Conservation (phyloP, 1,284 basidiomycete species). For the Sporisorium scitamineum region DNA sequence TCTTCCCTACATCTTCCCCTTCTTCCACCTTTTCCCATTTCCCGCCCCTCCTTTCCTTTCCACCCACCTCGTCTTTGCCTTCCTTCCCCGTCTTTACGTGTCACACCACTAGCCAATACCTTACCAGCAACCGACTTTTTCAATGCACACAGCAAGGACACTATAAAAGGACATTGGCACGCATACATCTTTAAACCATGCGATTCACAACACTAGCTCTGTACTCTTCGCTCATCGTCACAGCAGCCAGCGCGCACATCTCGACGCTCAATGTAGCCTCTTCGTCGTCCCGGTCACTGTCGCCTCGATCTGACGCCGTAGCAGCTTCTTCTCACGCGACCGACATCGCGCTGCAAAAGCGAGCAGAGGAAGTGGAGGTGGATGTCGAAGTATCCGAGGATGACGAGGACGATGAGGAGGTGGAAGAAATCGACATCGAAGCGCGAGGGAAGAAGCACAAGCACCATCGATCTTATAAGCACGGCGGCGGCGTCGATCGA, state of each 20-base stretch:
- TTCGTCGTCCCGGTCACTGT: constrained; percentile 9
- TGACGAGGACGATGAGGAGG: constrained; percentile 3
- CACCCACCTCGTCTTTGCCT: neutral
- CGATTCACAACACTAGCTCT: constrained; percentile 17
- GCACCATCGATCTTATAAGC: constrained; percentile 28
- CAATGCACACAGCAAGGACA: neutral
- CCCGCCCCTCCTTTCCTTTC: neutral
- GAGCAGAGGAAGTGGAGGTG: neutral
- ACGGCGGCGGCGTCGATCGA: constrained; percentile 4
- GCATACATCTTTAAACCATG: constrained; percentile 3
- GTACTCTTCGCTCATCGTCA: constrained; percentile 18
- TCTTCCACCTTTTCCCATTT: neutral
- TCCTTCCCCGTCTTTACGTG: neutral
- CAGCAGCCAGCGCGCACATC: constrained; percentile 23
- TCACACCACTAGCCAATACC: neutral
- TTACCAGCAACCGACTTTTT: neutral
- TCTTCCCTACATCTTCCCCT: neutral
- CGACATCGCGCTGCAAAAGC: neutral
- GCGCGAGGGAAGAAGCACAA: constrained; percentile 8
- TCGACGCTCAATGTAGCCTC: constrained; percentile 1
- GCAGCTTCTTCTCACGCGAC: neutral
- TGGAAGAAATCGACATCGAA: constrained; percentile 14
- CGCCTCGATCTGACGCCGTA: constrained; percentile 11
- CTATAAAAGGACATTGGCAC: neutral
- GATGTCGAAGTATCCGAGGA: constrained; percentile 3